Evolutionary conservation across 192 early-diverging fungal genomes (phyloP).

Genomic region (Allomyces javanicus): DNA sequence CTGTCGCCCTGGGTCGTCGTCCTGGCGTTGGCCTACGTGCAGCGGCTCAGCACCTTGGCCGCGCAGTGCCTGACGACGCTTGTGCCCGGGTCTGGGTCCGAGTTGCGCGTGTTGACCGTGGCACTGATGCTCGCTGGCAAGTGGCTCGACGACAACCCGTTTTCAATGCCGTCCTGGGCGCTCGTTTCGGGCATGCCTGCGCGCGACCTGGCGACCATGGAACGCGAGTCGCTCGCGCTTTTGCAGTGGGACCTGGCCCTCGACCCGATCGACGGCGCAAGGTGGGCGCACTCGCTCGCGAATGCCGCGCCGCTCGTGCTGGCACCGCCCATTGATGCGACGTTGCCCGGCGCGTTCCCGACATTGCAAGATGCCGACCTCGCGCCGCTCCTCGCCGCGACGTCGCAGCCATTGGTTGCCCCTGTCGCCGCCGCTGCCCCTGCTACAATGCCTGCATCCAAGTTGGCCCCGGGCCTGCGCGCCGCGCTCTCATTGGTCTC

Average conservation of each 20-base stretch:
- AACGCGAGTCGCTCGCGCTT: neutral
- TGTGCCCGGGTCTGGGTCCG: neutral
- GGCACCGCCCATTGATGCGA: too few relatives aligned
- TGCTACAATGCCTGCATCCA: too few relatives aligned
- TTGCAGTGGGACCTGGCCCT: neutral
- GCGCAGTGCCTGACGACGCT: neutral
- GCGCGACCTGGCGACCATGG: neutral
- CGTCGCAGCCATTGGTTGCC: too few relatives aligned
- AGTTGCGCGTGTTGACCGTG: neutral
- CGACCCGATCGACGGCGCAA: neutral
- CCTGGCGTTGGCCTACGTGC: neutral
- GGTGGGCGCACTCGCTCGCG: too few relatives aligned
- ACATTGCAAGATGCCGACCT: too few relatives aligned
- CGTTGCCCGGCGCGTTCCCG: too few relatives aligned
- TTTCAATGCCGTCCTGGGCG: neutral
- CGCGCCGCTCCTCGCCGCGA: too few relatives aligned
- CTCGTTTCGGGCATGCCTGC: neutral
- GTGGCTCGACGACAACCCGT: neutral
- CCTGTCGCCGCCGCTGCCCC: too few relatives aligned
- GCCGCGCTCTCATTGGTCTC: too few relatives aligned
- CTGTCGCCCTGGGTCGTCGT: neutral
- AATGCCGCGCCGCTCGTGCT: too few relatives aligned
- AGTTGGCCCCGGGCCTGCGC: too few relatives aligned
- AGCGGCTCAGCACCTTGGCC: too few relatives aligned
- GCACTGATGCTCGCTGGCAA: neutral